Evolutionary conservation across 768 basidiomycete genomes (phyloP).

Genomic region (Serpula lacrymans): DNA sequence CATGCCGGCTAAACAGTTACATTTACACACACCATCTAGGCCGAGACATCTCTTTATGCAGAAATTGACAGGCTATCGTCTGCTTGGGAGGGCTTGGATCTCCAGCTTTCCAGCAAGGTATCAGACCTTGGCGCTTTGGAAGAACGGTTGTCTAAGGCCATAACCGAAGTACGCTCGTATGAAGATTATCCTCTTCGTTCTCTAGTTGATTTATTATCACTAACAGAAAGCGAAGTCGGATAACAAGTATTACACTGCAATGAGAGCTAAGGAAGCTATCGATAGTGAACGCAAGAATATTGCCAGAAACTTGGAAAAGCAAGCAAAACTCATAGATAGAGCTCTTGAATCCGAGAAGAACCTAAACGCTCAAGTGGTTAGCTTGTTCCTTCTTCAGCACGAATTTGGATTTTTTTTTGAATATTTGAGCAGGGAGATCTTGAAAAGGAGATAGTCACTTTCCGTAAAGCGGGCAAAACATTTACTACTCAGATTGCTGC

Average conservation of each 20-base stretch:
- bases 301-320: conserved; percentile 53
- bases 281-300: conserved; percentile 72
- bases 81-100: conserved; percentile 83
- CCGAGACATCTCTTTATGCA: conserved; percentile 71
- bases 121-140: conserved; percentile 77
- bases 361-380: conserved; percentile 56
- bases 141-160: conserved; percentile 61
- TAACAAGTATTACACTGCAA: conserved; percentile 88
- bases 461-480: conserved; percentile 27
- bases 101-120: conserved; percentile 79
- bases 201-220: conserved; percentile 2
- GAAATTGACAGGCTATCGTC: conserved; percentile 85
- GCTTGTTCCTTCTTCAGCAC: conserved; percentile 16
- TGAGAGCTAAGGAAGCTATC: conserved; percentile 84
- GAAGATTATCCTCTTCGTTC: background rate
- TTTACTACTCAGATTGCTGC: conserved; percentile 23
- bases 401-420: background rate
- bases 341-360: conserved; percentile 61
- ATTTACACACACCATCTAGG: conserved; percentile 33
- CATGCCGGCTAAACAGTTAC: background rate
- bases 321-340: conserved; percentile 62
- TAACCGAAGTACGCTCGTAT: conserved; percentile 58
- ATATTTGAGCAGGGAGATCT: conserved; percentile 33
- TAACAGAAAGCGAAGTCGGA: conserved; percentile 91
- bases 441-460: conserved; percentile 42